phyloP scores from a whole-genome alignment of 2,329 filamentous ascomycete species.

The Xylaria sp. region DNA sequence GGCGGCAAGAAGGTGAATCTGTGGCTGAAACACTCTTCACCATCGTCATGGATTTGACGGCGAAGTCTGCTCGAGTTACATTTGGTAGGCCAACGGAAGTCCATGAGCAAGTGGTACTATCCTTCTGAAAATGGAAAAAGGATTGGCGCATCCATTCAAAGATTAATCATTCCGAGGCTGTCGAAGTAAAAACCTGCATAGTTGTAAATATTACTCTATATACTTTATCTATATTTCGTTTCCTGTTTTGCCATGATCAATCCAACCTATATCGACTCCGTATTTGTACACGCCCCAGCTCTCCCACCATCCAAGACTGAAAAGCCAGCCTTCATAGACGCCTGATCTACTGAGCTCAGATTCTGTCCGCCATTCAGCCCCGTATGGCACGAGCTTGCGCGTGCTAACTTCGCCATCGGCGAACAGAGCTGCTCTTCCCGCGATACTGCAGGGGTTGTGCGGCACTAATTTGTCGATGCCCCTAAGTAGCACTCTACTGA shows the following conservation, averaged over 20 bases:
- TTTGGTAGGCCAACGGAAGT: slow-evolving; percentile 49
- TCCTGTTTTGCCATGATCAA: slow-evolving; percentile 23
- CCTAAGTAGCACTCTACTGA: slow-evolving; percentile 20
- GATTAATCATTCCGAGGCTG: not conserved
- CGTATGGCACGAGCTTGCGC: slow-evolving; percentile 30
- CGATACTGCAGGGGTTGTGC: slow-evolving; percentile 31
- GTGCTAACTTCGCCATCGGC: slow-evolving; percentile 34
- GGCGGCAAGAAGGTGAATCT: slow-evolving; percentile 41
- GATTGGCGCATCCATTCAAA: not conserved
- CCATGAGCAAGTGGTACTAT: slow-evolving; percentile 37
- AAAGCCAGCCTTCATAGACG: slow-evolving; percentile 33
- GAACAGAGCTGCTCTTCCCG: slow-evolving; percentile 27
- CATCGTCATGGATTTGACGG: slow-evolving; percentile 49
- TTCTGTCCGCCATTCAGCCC: slow-evolving; percentile 31
- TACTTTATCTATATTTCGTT: not conserved
- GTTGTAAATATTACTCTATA: not conserved
- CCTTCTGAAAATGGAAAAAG: slow-evolving; percentile 34
- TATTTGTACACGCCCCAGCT: slow-evolving; percentile 31
- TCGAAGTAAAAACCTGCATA: not conserved
- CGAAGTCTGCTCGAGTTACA: slow-evolving; percentile 44
- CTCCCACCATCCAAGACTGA: slow-evolving; percentile 38
- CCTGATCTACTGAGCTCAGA: slow-evolving; percentile 6
- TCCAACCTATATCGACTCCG: slow-evolving; percentile 34
- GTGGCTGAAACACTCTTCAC: slow-evolving; percentile 50
- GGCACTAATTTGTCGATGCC: slow-evolving; percentile 28